Evolutionary conservation across 1,139 yeast genomes (phyloP).

Genomic region (Williopsis jadinii): DNA sequence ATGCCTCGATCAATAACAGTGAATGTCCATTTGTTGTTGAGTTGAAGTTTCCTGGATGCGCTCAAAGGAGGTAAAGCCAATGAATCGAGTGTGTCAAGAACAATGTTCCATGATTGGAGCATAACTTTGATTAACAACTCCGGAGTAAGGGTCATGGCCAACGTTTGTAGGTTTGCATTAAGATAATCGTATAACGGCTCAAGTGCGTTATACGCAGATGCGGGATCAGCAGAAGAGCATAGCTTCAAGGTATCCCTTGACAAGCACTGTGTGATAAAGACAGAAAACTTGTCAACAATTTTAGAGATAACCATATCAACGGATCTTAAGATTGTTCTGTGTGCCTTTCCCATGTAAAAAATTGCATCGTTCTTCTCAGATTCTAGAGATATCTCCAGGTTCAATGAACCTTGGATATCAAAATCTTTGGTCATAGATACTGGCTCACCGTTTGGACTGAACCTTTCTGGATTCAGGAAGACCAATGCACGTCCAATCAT

Average conservation of each 20-base stretch:
- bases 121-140: constrained; percentile 59
- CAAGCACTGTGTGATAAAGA: constrained; percentile 37
- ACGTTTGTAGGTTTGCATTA: constrained; percentile 58
- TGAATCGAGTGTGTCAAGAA: constrained; percentile 57
- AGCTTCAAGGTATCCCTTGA: constrained; percentile 43
- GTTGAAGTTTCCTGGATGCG: constrained; percentile 47
- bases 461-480: constrained; percentile 58
- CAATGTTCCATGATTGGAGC: constrained; percentile 70
- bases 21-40: constrained; percentile 30
- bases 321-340: constrained; percentile 54
- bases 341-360: constrained; percentile 72
- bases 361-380: constrained; percentile 72
- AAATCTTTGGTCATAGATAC: constrained; percentile 55
- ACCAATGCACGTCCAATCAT: constrained; percentile 64
- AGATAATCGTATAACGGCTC: constrained; percentile 70
- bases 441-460: constrained; percentile 63
- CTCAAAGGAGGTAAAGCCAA: constrained; percentile 67
- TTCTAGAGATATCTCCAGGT: constrained; percentile 66
- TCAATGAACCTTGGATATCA: constrained; percentile 60
- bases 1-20: constrained; percentile 34
- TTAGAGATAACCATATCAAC: constrained; percentile 58
- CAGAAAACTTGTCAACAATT: constrained; percentile 56
- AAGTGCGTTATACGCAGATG: constrained; percentile 60
- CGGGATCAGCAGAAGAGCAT: constrained; percentile 45
- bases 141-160: constrained; percentile 57